These are phyloP conservation scores for Phoma sp. DNA, from an alignment of 2,329 filamentous ascomycete species.

Conservation along the genomic window DNA sequence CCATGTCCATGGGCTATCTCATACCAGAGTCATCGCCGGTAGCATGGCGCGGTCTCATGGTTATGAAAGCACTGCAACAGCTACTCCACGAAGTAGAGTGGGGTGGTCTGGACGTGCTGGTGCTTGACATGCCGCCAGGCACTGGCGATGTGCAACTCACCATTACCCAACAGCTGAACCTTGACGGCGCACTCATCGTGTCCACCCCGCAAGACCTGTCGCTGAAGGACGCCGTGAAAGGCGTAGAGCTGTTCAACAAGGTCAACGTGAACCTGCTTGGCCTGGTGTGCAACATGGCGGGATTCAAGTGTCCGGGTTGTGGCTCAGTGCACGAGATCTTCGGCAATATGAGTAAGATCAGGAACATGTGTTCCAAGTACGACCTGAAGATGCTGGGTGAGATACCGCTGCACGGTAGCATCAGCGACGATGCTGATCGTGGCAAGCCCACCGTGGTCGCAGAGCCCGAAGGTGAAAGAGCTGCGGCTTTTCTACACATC, in stretches of 20 bases:
- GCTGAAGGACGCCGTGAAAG: conserved; percentile 88
- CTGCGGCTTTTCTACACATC: conserved; percentile 74
- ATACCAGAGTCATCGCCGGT: conserved; percentile 81
- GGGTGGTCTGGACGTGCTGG: conserved; percentile 85
- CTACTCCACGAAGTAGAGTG: conserved; percentile 94
- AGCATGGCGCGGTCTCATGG: conserved; percentile 95
- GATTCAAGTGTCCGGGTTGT: conserved; percentile 59
- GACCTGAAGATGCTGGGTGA: conserved; percentile 83
- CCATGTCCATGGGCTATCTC: conserved; percentile 98
- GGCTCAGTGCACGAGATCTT: conserved; percentile 43
- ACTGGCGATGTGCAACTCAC: conserved; percentile 96
- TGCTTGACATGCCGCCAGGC: conserved; percentile 90
- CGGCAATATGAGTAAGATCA: conserved; percentile 74
- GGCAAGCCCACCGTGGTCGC: conserved; percentile 91
- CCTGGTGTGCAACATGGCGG: conserved; percentile 65
- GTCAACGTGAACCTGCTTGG: conserved; percentile 81
- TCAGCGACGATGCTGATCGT: conserved; percentile 84
- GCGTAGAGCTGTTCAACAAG: conserved; percentile 90
- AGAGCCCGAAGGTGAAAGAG: conserved; percentile 76
- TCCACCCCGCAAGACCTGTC: conserved; percentile 94
- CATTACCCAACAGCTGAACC: conserved; percentile 91
- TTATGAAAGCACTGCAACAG: conserved; percentile 96
- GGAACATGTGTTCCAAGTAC: conserved; percentile 75
- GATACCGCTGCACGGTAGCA: conserved; percentile 83
- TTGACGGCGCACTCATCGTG: conserved; percentile 86